Evolutionary conservation across 139 green algal genomes (phyloP).

Genomic region (Volvox reticuliferus): DNA sequence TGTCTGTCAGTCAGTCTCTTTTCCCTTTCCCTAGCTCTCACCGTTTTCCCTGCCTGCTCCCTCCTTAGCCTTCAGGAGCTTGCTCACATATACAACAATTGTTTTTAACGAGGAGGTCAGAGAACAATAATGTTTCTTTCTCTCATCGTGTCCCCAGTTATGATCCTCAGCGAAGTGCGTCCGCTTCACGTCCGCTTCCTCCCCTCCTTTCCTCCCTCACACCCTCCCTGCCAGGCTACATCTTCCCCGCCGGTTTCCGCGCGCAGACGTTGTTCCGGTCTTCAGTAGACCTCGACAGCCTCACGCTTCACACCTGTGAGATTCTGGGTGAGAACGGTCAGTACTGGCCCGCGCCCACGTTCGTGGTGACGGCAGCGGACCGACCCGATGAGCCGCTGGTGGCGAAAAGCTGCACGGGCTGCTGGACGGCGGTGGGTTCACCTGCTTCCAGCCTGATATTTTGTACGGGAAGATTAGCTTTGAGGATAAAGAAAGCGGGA

Average conservation of each 20-base stretch:
- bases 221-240: conserved; percentile 80
- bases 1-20: no score
- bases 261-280: conserved; percentile 83
- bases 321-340: conserved; percentile 79
- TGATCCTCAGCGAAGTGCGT: no score
- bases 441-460: no score
- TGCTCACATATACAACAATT: not conserved
- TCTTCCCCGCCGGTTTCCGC: conserved; percentile 93
- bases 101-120: not conserved
- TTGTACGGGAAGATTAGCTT: no score
- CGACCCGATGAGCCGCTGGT: conserved; percentile 86
- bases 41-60: no score
- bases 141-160: not conserved
- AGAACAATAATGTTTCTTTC: no score
- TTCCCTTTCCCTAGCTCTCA: no score
- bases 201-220: not conserved
- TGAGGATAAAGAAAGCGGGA: no score
- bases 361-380: conserved; percentile 83
- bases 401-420: conserved; percentile 90
- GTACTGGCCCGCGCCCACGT: conserved; percentile 86
- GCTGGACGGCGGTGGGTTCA: conserved; percentile 83
- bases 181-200: not conserved
- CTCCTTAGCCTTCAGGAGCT: not conserved
- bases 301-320: conserved; percentile 86
- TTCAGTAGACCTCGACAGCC: conserved; percentile 64